phyloP scores from a whole-genome alignment of 2,329 filamentous ascomycete species.

The Pseudohalonectria lignicola region DNA sequence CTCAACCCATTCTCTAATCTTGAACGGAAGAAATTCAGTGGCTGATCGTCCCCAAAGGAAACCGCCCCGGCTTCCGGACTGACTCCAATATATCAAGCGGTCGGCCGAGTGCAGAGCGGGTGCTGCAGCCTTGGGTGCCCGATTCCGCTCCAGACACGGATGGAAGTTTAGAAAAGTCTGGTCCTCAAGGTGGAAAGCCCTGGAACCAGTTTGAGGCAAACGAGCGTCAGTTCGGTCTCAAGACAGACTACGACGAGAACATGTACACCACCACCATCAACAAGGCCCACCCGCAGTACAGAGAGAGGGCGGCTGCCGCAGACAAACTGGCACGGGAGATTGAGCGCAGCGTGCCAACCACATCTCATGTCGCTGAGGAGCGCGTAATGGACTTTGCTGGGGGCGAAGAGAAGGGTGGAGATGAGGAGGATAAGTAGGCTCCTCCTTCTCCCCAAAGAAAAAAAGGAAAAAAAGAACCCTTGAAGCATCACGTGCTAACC shows the following conservation, averaged over 20 bases:
- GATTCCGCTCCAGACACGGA: conserved; percentile 52
- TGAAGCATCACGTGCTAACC: conserved; percentile 1
- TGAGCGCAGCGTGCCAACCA: conserved; percentile 61
- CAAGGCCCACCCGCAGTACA: conserved; percentile 71
- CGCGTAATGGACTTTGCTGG: conserved; percentile 60
- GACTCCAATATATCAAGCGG: conserved; percentile 79
- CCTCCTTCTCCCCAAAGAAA: not conserved
- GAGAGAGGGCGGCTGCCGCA: conserved; percentile 64
- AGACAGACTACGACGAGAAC: conserved; percentile 86
- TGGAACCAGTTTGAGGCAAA: conserved; percentile 97
- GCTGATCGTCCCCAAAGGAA: conserved; percentile 34
- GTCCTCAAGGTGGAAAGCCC: conserved; percentile 27
- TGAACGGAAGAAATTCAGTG: not conserved
- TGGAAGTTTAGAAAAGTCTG: conserved; percentile 56
- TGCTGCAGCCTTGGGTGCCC: conserved; percentile 73
- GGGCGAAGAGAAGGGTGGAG: conserved; percentile 54
- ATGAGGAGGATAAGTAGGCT: conserved; percentile 85
- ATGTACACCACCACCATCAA: conserved; percentile 91
- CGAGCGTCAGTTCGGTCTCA: conserved; percentile 75
- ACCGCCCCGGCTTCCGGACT: conserved; percentile 64
- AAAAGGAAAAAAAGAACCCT: too few species aligned
- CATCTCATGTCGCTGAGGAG: conserved; percentile 83
- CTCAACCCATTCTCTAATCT: not conserved
- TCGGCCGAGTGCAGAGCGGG: conserved; percentile 57
- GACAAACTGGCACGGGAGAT: conserved; percentile 85